Evolutionary conservation across 2,329 filamentous ascomycete species (phyloP), one percentile per base, ranked within the genome.

Genomic region (Pseudogymnoascus sp.): DNA sequence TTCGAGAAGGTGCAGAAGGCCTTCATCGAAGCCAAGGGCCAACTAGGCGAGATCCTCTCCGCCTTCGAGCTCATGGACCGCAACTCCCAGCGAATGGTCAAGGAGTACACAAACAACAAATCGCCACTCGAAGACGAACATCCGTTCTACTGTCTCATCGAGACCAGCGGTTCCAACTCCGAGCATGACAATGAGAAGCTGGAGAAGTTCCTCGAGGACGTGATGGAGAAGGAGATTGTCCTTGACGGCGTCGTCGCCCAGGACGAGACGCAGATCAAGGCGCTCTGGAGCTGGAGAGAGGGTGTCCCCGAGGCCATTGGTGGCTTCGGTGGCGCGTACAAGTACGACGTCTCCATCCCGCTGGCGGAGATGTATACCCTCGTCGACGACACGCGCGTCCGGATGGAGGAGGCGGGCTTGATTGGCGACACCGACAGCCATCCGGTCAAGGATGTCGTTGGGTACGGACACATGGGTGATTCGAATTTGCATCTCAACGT

Each of bases 401-500:
- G 87, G 61, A 82, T 99, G 67, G 81, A 82, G 1, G 81, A 86
- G 61, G 87, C 87, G 33, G 91, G 92, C 0, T 81, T 97, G 2
- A 80, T 96, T 41, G 89, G 91, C 61, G 87, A 91, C 49, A 85
- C 87, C 5, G 85, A 89, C 62, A 86, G 86, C 52, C 83, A 87
- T 72, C 91, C 92, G 1, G 92, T 95, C 5, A 84, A 95, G 1
- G 89, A 88, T 63, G 92, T 97, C n/a, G 85, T 97, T 19, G 94
- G 94, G 19, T 99, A 97, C 72, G 94, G 94, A 35, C 94, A 99
- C 75, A 97, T 99, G 92, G 95, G 94, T 39, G 94, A 99, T 76
- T 86, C 89, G 3, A 99, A 99, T 76, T 77, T 99, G 67, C 95
- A 99, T 76, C 81, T 99, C 67, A 99, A 99, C 75, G 84, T 99